phyloP scores from a whole-genome alignment of 2,329 filamentous ascomycete genomes.

The Rutstroemia sp. region DNA sequence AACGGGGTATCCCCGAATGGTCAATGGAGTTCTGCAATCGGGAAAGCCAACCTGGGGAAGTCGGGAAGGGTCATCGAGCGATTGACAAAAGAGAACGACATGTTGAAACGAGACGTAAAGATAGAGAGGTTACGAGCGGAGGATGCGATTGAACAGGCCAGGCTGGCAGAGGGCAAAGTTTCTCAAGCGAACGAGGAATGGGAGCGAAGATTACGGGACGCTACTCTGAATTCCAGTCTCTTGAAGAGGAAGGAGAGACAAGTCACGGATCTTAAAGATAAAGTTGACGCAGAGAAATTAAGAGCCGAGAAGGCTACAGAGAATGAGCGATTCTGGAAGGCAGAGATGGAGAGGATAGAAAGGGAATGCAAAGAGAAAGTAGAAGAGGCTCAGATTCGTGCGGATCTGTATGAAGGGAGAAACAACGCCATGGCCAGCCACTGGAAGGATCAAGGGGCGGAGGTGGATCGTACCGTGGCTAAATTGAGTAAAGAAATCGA shows the following conservation, averaged over 20 bases:
- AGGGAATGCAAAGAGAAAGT: slow-evolving; percentile 55
- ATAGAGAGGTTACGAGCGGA: slow-evolving; percentile 59
- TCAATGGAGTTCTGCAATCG: slow-evolving; percentile 58
- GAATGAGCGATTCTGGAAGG: slow-evolving; percentile 54
- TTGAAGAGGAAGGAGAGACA: slow-evolving; percentile 68
- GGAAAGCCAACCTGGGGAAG: slow-evolving; percentile 64
- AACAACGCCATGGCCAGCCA: slow-evolving; percentile 61
- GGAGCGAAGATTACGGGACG: slow-evolving; percentile 61
- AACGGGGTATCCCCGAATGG: slow-evolving; percentile 1
- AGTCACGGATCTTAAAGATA: slow-evolving; percentile 58
- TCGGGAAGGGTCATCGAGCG: slow-evolving; percentile 74
- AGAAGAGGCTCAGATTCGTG: slow-evolving; percentile 57
- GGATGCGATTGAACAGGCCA: slow-evolving; percentile 62
- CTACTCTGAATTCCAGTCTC: slow-evolving; percentile 63
- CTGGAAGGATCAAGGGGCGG: slow-evolving; percentile 58
- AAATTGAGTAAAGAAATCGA: slow-evolving; percentile 47
- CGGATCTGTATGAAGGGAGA: slow-evolving; percentile 61
- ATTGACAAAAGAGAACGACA: slow-evolving; percentile 73
- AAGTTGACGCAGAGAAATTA: slow-evolving; percentile 57
- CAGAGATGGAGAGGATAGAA: slow-evolving; percentile 55
- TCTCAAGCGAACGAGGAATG: slow-evolving; percentile 61
- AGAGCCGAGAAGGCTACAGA: slow-evolving; percentile 52
- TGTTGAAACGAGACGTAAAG: slow-evolving; percentile 64
- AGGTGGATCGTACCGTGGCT: slow-evolving; percentile 46
- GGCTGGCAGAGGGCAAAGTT: slow-evolving; percentile 64